Evolutionary conservation across 768 basidiomycete genomes (phyloP).

Genomic region (Ramaria rubella): DNA sequence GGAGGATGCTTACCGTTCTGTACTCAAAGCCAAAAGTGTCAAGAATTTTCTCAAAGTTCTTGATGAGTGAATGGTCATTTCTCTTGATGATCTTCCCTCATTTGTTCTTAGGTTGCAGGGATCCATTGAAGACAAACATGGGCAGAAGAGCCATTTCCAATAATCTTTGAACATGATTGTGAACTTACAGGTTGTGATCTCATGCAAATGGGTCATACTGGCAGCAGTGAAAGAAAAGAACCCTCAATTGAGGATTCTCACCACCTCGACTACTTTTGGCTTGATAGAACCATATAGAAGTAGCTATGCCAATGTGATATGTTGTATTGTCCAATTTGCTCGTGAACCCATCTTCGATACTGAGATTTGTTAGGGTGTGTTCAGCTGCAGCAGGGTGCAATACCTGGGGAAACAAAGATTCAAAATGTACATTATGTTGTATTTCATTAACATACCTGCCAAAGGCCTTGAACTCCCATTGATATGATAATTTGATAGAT

Average conservation of each 20-base stretch:
- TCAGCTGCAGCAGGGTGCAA: slow-evolving; percentile 26
- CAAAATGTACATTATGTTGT: background rate
- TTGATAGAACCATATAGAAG: slow-evolving; percentile 35
- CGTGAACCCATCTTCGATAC: slow-evolving; percentile 30
- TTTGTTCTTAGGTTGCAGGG: slow-evolving; percentile 34
- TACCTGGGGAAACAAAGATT: slow-evolving; percentile 20
- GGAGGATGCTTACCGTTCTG: too few species aligned
- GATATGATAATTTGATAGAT: too few species aligned
- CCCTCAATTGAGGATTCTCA: slow-evolving; percentile 36
- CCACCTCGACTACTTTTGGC: slow-evolving; percentile 25
- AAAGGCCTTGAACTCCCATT: slow-evolving; percentile 17
- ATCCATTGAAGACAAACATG: slow-evolving; percentile 46
- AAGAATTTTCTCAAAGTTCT: slow-evolving; percentile 28
- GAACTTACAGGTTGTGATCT: background rate
- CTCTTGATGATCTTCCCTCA: slow-evolving; percentile 27
- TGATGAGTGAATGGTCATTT: slow-evolving; percentile 23
- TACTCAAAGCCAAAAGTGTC: too few species aligned
- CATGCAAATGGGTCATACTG: background rate
- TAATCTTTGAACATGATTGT: slow-evolving; percentile 16
- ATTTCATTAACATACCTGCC: slow-evolving; percentile 15
- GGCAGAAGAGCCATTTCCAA: slow-evolving; percentile 33
- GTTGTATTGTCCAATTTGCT: too few species aligned
- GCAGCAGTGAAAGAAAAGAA: slow-evolving; percentile 37
- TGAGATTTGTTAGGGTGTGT: slow-evolving; percentile 28
- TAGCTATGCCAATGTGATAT: slow-evolving; percentile 35